These are phyloP conservation scores for Yamadazyma sp. DNA, from an alignment of 805 yeast species.

Conservation along the genomic window DNA sequence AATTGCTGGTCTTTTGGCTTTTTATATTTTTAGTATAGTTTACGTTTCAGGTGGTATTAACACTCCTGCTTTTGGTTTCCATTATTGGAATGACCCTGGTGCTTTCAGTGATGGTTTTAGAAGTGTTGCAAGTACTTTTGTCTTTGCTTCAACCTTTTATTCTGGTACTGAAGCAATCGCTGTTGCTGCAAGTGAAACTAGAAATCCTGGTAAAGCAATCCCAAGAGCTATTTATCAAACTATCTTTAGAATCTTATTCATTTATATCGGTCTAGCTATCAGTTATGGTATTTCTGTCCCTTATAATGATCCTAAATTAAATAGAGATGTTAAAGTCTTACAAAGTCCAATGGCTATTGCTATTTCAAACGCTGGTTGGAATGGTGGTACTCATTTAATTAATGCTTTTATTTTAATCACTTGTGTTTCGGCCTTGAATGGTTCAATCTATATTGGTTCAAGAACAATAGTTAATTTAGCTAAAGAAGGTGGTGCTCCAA, in stretches of 20 bases:
- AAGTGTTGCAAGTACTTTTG: conserved; percentile 55
- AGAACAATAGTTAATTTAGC: conserved; percentile 66
- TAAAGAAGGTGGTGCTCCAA: conserved; percentile 58
- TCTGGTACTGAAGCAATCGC: conserved; percentile 59
- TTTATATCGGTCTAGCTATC: conserved; percentile 53
- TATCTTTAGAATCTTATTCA: conserved; percentile 50
- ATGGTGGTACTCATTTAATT: conserved; percentile 47
- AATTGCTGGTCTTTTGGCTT: conserved; percentile 45
- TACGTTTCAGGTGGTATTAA: conserved; percentile 44
- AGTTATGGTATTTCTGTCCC: conserved; percentile 61
- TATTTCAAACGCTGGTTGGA: conserved; percentile 39
- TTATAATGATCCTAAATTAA: conserved; percentile 47
- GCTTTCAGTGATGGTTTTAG: conserved; percentile 47
- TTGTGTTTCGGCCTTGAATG: conserved; percentile 66
- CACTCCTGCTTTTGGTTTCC: conserved; percentile 36
- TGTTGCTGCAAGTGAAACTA: conserved; percentile 58
- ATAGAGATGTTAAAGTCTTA: conserved; percentile 34
- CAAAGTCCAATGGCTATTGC: conserved; percentile 45
- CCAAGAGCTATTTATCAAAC: conserved; percentile 59
- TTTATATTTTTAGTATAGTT: conserved; percentile 49
- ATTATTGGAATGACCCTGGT: conserved; percentile 43
- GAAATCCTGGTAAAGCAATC: conserved; percentile 55
- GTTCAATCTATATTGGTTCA: conserved; percentile 66
- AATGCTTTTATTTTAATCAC: conserved; percentile 63
- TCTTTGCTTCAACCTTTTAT: conserved; percentile 58